phyloP scores from a whole-genome alignment of 495 filamentous ascomycete genomes.

The Neurospora terricola region DNA sequence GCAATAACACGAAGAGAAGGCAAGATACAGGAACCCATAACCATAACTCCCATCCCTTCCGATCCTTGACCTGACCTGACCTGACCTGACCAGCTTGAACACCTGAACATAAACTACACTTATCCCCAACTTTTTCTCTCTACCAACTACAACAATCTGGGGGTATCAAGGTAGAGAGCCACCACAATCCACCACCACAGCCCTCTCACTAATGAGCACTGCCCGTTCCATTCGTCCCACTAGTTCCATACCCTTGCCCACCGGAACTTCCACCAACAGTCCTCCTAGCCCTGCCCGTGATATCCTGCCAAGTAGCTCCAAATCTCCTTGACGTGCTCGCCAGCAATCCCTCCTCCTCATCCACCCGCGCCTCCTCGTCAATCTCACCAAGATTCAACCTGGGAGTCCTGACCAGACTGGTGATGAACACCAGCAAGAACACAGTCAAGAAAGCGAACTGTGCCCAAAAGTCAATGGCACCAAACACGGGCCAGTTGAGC shows the following conservation, averaged over 20 bases:
- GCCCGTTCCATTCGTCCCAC: slow-evolving; percentile 1
- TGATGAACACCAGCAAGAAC: slow-evolving; percentile 67
- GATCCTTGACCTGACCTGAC: background rate
- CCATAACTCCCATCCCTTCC: background rate
- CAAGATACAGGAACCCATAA: background rate
- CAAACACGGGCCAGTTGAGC: slow-evolving; percentile 94
- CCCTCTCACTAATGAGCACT: background rate
- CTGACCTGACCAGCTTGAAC: background rate
- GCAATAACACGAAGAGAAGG: background rate
- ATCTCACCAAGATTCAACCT: slow-evolving; percentile 60
- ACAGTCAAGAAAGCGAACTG: slow-evolving; percentile 84
- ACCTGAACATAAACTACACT: background rate
- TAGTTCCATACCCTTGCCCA: slow-evolving; percentile 8
- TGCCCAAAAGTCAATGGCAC: slow-evolving; percentile 87
- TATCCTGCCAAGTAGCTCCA: slow-evolving; percentile 80
- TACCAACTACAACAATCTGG: background rate
- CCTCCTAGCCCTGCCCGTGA: slow-evolving; percentile 43
- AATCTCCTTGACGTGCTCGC: slow-evolving; percentile 70
- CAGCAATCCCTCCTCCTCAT: slow-evolving; percentile 87
- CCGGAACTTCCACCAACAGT: background rate
- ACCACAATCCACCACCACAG: background rate
- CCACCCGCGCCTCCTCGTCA: slow-evolving; percentile 85
- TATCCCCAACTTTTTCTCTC: background rate
- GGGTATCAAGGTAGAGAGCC: background rate
- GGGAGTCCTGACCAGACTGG: slow-evolving; percentile 69